A percentile compares a stretch with the other conserved stretches of the same genome.
These are phyloP conservation scores for Larix sibirica DNA, from an alignment of 83 land plant genomes.

Conservation along the genomic window DNA sequence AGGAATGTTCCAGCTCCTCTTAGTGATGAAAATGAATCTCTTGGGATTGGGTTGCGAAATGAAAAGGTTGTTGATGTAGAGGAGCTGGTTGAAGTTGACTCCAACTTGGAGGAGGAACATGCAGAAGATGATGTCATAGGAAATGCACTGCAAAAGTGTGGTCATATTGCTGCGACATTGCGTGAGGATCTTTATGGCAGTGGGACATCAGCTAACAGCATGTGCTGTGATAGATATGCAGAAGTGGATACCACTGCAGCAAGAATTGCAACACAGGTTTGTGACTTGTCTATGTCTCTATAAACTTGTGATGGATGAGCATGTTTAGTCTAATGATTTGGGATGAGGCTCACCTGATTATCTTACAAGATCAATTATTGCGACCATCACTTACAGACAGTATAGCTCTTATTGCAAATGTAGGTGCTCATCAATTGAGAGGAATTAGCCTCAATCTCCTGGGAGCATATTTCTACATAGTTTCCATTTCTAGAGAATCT, in stretches of 20 bases:
- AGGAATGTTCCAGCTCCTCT: constrained; percentile 9
- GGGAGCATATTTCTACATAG: no score
- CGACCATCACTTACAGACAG: neutral
- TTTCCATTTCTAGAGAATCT: constrained; percentile 8
- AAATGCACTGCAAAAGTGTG: constrained; percentile 86
- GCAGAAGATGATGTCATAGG: constrained; percentile 78
- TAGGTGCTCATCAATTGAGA: neutral
- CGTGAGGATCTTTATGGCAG: constrained; percentile 75
- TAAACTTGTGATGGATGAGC: neutral
- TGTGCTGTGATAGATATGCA: constrained; percentile 63
- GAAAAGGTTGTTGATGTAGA: constrained; percentile 23
- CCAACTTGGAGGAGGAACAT: constrained; percentile 18
- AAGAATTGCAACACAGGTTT: constrained; percentile 91
- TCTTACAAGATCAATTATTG: neutral
- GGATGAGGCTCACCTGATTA: neutral
- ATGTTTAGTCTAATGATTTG: neutral
- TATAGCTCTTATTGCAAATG: neutral
- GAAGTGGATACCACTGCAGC: constrained; percentile 78
- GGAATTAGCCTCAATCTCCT: neutral
- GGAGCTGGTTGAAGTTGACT: constrained; percentile 22
- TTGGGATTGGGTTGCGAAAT: neutral
- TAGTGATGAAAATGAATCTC: constrained; percentile 16
- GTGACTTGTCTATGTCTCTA: neutral
- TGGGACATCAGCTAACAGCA: constrained; percentile 19
- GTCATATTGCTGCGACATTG: constrained; percentile 75